Conservation (phyloP, 2,329 filamentous ascomycete genomes). For the Simplicillium aogashimaense region DNA sequence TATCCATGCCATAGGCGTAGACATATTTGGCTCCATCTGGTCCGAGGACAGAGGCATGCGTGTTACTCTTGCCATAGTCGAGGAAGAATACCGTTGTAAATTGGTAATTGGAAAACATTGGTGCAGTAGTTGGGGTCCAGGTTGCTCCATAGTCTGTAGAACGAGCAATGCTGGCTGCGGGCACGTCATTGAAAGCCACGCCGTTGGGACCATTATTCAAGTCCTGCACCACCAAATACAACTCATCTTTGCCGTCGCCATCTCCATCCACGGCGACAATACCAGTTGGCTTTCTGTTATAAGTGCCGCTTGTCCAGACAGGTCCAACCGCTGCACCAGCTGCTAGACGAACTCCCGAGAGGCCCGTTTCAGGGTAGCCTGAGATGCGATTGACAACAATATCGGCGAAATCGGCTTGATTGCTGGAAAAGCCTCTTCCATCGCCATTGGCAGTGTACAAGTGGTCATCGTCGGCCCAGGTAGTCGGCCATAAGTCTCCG, state of each 20-base stretch:
- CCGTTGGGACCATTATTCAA: constrained; percentile 1
- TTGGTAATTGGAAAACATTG: constrained; percentile 3
- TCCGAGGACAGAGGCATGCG: constrained; percentile 3
- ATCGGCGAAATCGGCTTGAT: constrained; percentile 3
- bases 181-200: constrained; percentile 3
- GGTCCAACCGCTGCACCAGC: background rate
- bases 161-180: constrained; percentile 2
- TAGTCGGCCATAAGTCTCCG: constrained; percentile 3
- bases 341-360: constrained; percentile 1
- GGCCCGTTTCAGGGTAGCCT: constrained; percentile 1
- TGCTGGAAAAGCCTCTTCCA: constrained; percentile 2
- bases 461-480: constrained; percentile 4
- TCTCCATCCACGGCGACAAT: constrained; percentile 4
- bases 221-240: constrained; percentile 3
- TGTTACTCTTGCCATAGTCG: constrained; percentile 4
- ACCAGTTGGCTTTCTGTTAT: constrained; percentile 4
- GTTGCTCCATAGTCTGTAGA: constrained; percentile 4
- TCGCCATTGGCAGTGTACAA: constrained; percentile 4
- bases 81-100: constrained; percentile 4
- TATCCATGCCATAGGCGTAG: constrained; percentile 4
- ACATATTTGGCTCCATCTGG: constrained; percentile 3
- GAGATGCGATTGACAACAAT: constrained; percentile 3
- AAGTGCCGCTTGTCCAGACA: constrained; percentile 3
- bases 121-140: constrained; percentile 2
- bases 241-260: constrained; percentile 4